Evolutionary conservation across 345 rosid genomes (phyloP).

Genomic region (Moricandia moricandioides): DNA sequence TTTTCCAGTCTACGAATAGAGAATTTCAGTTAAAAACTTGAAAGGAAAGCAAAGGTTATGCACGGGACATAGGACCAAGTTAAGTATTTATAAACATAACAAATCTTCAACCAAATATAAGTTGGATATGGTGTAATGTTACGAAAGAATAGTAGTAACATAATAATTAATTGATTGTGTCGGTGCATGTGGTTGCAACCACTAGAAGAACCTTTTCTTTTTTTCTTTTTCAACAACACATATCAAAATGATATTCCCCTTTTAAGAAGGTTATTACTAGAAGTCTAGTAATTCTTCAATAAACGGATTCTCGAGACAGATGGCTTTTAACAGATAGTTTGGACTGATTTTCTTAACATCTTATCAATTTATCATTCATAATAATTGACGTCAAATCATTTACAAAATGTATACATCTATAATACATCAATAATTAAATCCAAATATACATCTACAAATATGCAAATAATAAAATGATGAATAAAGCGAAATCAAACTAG

Average conservation of each 20-base stretch:
- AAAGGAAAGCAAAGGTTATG: constrained; percentile 26
- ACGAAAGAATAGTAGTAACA: constrained; percentile 6
- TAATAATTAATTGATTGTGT: constrained; percentile 26
- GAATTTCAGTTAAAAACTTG: constrained; percentile 5
- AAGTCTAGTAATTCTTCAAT: background rate
- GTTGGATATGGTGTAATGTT: constrained; percentile 27
- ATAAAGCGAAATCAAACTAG: background rate
- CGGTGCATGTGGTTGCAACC: constrained; percentile 33
- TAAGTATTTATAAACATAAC: background rate
- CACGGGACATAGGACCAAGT: constrained; percentile 20
- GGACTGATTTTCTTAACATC: too few relatives aligned
- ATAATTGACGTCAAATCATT: background rate
- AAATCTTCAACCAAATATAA: constrained; percentile 26
- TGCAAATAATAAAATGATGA: background rate
- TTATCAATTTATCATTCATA: too few relatives aligned
- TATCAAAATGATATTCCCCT: constrained; percentile 5
- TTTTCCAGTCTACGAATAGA: background rate
- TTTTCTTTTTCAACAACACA: constrained; percentile 13
- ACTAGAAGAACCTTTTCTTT: constrained; percentile 20
- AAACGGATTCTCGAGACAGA: background rate
- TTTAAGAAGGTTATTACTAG: background rate
- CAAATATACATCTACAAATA: background rate
- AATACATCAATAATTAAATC: background rate
- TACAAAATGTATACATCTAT: background rate
- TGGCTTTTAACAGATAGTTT: background rate